phyloP scores from a whole-genome alignment of 2,329 filamentous ascomycete species.

The Lasiodiplodia gonubiensis region DNA sequence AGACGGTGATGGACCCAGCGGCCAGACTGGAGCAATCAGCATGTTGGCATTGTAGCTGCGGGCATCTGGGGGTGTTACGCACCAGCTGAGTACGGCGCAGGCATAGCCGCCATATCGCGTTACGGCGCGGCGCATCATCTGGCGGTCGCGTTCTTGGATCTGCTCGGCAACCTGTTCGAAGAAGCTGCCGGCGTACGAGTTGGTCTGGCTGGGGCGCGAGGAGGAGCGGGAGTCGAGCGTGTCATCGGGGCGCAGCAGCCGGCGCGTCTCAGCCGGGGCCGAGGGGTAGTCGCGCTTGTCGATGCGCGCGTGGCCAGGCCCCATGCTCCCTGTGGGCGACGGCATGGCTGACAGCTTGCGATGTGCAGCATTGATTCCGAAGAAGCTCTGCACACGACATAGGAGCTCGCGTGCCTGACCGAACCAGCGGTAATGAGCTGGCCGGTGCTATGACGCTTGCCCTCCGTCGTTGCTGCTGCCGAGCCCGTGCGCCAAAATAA shows the following conservation, averaged over 20 bases:
- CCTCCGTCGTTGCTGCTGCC: background rate
- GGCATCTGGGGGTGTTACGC: background rate
- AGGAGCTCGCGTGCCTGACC: constrained; percentile 1
- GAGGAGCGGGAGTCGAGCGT: constrained; percentile 40
- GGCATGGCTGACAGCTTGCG: constrained; percentile 13
- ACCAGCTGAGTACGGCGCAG: constrained; percentile 65
- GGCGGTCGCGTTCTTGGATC: constrained; percentile 63
- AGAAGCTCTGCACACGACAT: background rate
- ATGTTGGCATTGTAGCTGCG: background rate
- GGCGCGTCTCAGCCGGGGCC: constrained; percentile 26
- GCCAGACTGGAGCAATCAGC: constrained; percentile 59
- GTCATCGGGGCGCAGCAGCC: constrained; percentile 46
- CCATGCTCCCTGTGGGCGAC: constrained; percentile 20
- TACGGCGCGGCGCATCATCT: constrained; percentile 59
- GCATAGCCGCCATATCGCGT: constrained; percentile 62
- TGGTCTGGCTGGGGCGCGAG: constrained; percentile 47
- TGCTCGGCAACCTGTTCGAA: constrained; percentile 66
- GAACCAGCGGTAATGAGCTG: constrained; percentile 22
- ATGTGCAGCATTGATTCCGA: background rate
- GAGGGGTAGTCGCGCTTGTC: constrained; percentile 58
- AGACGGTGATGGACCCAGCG: constrained; percentile 90
- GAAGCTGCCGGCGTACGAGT: constrained; percentile 59
- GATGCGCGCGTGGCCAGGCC: constrained; percentile 44
- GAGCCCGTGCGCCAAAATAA: constrained; percentile 26
- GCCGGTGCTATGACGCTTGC: constrained; percentile 23